Percentiles rank a stretch among this genome's conserved stretches.
Evolutionary conservation across 225 moss, liverwort and hornwort genomes (phyloP).

Genomic region (Anthoceros angustus): DNA sequence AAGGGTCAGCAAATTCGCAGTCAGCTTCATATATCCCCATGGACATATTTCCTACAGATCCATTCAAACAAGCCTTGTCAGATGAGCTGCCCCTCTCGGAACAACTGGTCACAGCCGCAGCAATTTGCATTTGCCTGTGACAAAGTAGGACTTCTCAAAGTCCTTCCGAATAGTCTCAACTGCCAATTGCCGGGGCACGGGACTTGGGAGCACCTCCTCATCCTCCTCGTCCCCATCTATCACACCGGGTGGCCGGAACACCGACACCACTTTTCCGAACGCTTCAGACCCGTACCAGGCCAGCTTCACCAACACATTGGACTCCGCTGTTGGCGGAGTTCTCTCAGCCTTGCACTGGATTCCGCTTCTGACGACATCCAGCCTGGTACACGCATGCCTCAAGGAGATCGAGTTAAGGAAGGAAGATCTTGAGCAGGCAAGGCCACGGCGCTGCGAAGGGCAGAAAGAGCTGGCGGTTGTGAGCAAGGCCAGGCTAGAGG

Average conservation of each 20-base stretch:
- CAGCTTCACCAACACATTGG: conserved; percentile 64
- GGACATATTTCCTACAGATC: conserved; percentile 64
- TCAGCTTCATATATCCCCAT: conserved; percentile 71
- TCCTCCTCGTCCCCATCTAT: conserved; percentile 15
- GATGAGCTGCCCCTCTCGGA: background rate
- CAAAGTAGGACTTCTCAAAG: conserved; percentile 91
- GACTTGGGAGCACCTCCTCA: conserved; percentile 27
- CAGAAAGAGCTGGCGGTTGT: background rate
- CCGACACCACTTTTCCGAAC: conserved; percentile 70
- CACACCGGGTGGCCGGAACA: conserved; percentile 35
- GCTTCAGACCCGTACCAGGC: conserved; percentile 95
- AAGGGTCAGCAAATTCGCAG: conserved; percentile 98
- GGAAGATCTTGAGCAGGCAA: background rate
- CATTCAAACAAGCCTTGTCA: background rate
- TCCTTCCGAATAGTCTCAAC: conserved; percentile 60
- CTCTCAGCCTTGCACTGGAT: conserved; percentile 22
- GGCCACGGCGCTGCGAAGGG: background rate
- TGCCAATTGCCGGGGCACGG: conserved; percentile 44
- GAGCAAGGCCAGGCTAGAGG: background rate
- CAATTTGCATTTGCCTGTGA: conserved; percentile 37
- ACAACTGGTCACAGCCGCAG: background rate
- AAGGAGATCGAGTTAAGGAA: background rate
- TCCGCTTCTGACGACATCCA: background rate
- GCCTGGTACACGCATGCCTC: background rate
- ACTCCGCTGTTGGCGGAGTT: conserved; percentile 80